These are phyloP conservation scores for Cyclotella baltica DNA, from an alignment of 108 stramenopile genomes.

Conservation along the genomic window DNA sequence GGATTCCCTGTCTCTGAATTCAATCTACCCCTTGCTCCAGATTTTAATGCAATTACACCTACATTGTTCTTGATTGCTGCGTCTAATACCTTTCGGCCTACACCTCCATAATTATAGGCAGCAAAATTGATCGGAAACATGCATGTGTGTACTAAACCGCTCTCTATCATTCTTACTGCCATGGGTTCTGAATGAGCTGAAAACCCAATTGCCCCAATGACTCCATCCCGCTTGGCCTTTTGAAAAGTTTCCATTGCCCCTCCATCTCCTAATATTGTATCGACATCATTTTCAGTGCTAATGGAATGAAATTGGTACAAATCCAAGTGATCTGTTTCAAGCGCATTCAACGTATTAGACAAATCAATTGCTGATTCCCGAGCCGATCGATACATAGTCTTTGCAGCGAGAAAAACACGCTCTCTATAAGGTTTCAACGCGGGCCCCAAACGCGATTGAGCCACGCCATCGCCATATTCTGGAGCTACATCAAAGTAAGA, in stretches of 20 bases:
- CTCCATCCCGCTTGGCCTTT: conserved; percentile 26
- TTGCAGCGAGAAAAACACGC: conserved; percentile 46
- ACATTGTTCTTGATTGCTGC: conserved; percentile 42
- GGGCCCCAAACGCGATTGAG: conserved; percentile 46
- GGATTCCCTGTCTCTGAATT: conserved; percentile 28
- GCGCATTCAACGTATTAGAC: conserved; percentile 38
- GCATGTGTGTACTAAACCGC: conserved; percentile 47
- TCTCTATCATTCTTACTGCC: conserved; percentile 48
- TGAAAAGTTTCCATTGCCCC: conserved; percentile 56
- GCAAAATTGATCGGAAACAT: conserved; percentile 59
- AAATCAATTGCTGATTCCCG: conserved; percentile 31
- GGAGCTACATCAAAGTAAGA: conserved; percentile 57
- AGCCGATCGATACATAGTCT: conserved; percentile 50
- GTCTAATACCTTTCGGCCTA: conserved; percentile 44
- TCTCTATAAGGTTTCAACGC: conserved; percentile 37
- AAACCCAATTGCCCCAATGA: conserved; percentile 49
- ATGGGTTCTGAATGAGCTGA: conserved; percentile 47
- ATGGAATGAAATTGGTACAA: conserved; percentile 58
- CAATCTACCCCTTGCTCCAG: conserved; percentile 45
- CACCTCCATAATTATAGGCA: conserved; percentile 44
- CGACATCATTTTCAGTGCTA: conserved; percentile 40
- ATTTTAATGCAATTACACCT: conserved; percentile 48
- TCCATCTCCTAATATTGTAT: conserved; percentile 30
- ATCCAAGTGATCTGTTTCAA: conserved; percentile 48
- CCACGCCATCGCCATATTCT: conserved; percentile 52